A percentile compares a stretch with the other conserved stretches of the same genome.
These are phyloP conservation scores for Parasitella parasitica DNA, from an alignment of 371 early-diverging fungal genomes.

Conservation along the genomic window DNA sequence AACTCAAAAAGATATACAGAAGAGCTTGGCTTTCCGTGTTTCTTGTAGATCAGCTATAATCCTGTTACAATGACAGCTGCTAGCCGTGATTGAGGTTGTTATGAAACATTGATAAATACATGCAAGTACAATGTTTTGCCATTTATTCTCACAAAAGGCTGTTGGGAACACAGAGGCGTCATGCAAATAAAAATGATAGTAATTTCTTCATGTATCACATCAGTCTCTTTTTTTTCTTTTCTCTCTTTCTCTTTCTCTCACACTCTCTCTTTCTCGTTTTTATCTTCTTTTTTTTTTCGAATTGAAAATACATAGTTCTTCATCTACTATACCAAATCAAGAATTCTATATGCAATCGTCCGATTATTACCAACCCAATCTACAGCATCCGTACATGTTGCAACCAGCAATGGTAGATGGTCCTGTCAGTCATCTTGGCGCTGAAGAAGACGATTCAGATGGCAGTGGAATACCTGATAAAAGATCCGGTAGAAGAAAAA, in stretches of 20 bases:
- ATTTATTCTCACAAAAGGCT: conserved; percentile 8
- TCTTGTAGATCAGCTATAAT: no score
- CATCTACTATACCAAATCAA: conserved; percentile 1
- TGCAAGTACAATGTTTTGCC: not conserved
- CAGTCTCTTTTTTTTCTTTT: not conserved
- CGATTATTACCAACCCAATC: conserved; percentile 9
- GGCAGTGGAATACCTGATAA: conserved; percentile 49
- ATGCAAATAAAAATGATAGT: conserved; percentile 13
- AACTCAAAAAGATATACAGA: no score
- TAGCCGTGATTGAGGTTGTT: no score
- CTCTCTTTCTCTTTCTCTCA: not conserved
- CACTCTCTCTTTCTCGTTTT: not conserved
- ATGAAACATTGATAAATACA: no score
- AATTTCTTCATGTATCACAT: not conserved
- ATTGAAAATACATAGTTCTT: no score
- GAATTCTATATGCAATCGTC: conserved; percentile 7
- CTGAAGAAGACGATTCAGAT: conserved; percentile 32
- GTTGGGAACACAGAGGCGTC: conserved; percentile 14
- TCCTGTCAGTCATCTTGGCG: conserved; percentile 3
- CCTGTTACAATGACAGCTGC: no score
- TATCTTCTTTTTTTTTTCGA: not conserved
- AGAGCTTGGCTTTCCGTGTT: no score
- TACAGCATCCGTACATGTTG: conserved; percentile 10
- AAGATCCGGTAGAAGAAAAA: conserved; percentile 82
- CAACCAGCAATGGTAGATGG: conserved; percentile 2